Base-by-base conservation (phyloP, 2,329 filamentous ascomycete genomes). In the Fusarium sterilihyphosum region DNA sequence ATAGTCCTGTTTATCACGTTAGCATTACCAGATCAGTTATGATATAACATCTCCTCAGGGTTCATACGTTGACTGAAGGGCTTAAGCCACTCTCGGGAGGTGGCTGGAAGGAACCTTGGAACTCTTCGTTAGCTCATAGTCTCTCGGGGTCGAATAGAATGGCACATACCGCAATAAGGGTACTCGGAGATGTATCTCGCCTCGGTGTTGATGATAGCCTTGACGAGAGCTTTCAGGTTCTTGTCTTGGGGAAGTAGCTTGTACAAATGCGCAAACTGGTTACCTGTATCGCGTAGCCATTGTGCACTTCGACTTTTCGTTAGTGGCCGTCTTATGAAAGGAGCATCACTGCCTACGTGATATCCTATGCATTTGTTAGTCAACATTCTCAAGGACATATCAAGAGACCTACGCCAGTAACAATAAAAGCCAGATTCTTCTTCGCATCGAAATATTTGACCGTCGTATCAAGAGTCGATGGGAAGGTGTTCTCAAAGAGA, bases 121-220 rank as follows among this genome's bases (percentile, higher is more conserved):
- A 7, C 6, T 2, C 4, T 8, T 2, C 2, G 2, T 71, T 5
- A 71, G 14, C 6, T 60, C 6, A 18, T 4, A 4, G 6, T 31
- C 18, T 5, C 3, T 29, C 2, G 3, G 3, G 8, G 13, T 26
- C 2, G 8, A 14, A 33, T 5, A 9, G 5, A 24, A 11, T 8
- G 14, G 8, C 11, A 18, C 44, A 8, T 37, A 71, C 69, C 70
- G 3, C 70, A 72, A 13, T 72, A 72, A 1, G 70, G 70, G 10
- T 72, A 72, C 14, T 72, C 54, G 0, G 70, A 41, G 1, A 72
- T 72, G 8, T 72, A 72, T 33, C 70, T 44, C 16, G 70, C 53
- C 37, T 72, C 70, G 1, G 70, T 72, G 20, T 72, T 72, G 26
- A 72, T 72, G 2, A 72, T 64, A 3, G 68, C 70, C 14, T 73